Percentiles rank a stretch among this genome's conserved stretches.
phyloP scores from a whole-genome alignment of 768 basidiomycete genomes.

The Gloeopeniophorella convolvens region DNA sequence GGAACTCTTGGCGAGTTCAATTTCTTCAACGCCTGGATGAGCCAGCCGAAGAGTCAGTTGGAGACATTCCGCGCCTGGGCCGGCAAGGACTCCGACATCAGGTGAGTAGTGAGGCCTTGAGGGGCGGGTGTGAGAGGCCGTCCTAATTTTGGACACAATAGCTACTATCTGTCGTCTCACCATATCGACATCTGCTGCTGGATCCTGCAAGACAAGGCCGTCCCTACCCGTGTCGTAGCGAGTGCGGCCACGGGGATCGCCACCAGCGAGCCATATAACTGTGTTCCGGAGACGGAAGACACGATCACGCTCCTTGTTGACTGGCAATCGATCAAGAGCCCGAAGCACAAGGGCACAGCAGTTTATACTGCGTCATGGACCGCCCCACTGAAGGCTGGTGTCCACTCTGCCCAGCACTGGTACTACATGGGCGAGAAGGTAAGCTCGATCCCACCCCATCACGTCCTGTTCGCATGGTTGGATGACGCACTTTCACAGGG shows the following conservation, averaged over 20 bases:
- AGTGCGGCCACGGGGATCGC: slow-evolving; percentile 90
- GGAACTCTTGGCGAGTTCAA: slow-evolving; percentile 82
- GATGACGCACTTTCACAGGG: slow-evolving; percentile 43
- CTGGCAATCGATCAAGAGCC: slow-evolving; percentile 77
- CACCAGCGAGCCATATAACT: slow-evolving; percentile 82
- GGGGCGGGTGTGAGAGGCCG: background rate
- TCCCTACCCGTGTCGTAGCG: slow-evolving; percentile 82
- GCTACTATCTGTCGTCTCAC: slow-evolving; percentile 93
- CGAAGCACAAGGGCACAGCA: slow-evolving; percentile 74
- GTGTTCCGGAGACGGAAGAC: slow-evolving; percentile 83
- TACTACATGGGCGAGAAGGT: slow-evolving; percentile 95
- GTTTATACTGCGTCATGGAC: slow-evolving; percentile 96
- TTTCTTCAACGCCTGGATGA: slow-evolving; percentile 97
- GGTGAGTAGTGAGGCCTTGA: slow-evolving; percentile 32
- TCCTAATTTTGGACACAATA: slow-evolving; percentile 24
- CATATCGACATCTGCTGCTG: slow-evolving; percentile 88
- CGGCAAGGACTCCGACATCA: slow-evolving; percentile 90
- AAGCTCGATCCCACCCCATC: background rate
- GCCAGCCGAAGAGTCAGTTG: slow-evolving; percentile 90
- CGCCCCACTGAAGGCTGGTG: slow-evolving; percentile 82
- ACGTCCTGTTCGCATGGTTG: background rate
- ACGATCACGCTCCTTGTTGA: slow-evolving; percentile 93
- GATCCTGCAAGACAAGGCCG: slow-evolving; percentile 70
- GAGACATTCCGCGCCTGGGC: slow-evolving; percentile 96
- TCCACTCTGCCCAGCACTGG: slow-evolving; percentile 89